phyloP scores from a whole-genome alignment of 1,284 basidiomycete genomes.

The Marasmius oreades region DNA sequence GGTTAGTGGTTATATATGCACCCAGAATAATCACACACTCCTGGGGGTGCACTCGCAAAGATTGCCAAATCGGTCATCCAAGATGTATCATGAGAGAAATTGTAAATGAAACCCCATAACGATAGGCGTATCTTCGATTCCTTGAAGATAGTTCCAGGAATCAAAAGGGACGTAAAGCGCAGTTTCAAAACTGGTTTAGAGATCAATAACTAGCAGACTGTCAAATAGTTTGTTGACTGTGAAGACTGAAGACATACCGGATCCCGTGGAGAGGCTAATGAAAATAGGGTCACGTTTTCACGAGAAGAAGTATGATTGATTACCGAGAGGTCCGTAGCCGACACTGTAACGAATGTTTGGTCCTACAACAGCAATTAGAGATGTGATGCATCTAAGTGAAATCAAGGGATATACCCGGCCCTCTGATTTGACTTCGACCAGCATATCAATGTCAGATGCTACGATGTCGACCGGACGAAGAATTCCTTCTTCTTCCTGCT shows the following conservation, averaged over 20 bases:
- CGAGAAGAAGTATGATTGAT: constrained; percentile 39
- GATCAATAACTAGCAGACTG: constrained; percentile 34
- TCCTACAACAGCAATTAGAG: constrained; percentile 40
- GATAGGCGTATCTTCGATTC: constrained; percentile 74
- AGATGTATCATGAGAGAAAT: constrained; percentile 57
- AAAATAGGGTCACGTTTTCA: constrained; percentile 39
- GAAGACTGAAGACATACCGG: constrained; percentile 40
- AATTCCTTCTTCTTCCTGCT: constrained; percentile 14
- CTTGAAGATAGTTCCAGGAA: constrained; percentile 69
- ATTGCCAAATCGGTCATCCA: constrained; percentile 63
- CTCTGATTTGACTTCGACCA: constrained; percentile 66
- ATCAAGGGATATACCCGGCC: constrained; percentile 50
- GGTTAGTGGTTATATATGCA: constrained; percentile 2
- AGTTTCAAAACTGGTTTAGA: constrained; percentile 59
- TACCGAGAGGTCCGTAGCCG: constrained; percentile 60
- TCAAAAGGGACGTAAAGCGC: constrained; percentile 62
- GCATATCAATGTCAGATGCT: constrained; percentile 61
- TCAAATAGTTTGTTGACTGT: constrained; percentile 1
- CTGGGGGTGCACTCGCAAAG: constrained; percentile 85
- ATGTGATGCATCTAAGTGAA: neutral
- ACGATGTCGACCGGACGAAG: constrained; percentile 51
- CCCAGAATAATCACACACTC: constrained; percentile 45
- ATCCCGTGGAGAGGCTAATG: constrained; percentile 46
- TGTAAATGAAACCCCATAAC: constrained; percentile 65
- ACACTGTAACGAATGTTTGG: constrained; percentile 64